Evolutionary conservation across 768 basidiomycete species (phyloP).

Genomic region (Boletus rubescentipes): DNA sequence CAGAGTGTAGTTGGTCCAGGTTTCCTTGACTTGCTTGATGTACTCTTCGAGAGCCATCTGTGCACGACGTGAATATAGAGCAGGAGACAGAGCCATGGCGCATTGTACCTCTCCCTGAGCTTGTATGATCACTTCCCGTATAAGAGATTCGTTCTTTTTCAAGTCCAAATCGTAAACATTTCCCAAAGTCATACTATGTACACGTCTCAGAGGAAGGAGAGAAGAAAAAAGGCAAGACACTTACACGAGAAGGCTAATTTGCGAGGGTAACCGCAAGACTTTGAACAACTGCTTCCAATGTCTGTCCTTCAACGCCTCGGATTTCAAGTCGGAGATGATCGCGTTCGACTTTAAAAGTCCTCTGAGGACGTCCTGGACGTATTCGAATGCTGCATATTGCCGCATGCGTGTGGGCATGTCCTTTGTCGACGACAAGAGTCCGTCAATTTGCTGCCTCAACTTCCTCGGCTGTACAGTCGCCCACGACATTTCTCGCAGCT

Average conservation of each 20-base stretch:
- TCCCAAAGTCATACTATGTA: conserved; percentile 84
- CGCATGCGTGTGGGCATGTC: conserved; percentile 99
- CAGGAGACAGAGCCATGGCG: conserved; percentile 5
- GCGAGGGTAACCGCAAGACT: conserved; percentile 67
- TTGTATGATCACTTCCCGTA: conserved; percentile 95
- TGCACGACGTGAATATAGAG: conserved; percentile 20
- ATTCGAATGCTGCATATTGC: conserved; percentile 98
- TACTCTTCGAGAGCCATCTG: conserved; percentile 96
- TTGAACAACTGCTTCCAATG: conserved; percentile 99
- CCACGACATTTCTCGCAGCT: conserved; percentile 88
- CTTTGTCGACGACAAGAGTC: conserved; percentile 88
- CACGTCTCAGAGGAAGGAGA: conserved; percentile 3
- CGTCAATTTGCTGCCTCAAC: conserved; percentile 89
- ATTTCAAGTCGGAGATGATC: conserved; percentile 91
- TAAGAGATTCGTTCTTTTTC: conserved; percentile 85
- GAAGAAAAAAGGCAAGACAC: conserved; percentile 26
- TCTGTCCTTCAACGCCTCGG: conserved; percentile 94
- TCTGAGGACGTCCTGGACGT: conserved; percentile 88
- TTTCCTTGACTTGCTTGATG: conserved; percentile 94
- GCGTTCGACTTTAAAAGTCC: conserved; percentile 87
- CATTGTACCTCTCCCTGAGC: conserved; percentile 87
- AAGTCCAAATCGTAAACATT: conserved; percentile 97
- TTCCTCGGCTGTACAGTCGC: conserved; percentile 92
- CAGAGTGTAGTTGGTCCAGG: conserved; percentile 92
- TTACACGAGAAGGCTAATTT: conserved; percentile 74